Evolutionary conservation across 495 filamentous ascomycete species (phyloP), one percentile per base, ranked within the genome.

Genomic region (Xylaria bambusicola): DNA sequence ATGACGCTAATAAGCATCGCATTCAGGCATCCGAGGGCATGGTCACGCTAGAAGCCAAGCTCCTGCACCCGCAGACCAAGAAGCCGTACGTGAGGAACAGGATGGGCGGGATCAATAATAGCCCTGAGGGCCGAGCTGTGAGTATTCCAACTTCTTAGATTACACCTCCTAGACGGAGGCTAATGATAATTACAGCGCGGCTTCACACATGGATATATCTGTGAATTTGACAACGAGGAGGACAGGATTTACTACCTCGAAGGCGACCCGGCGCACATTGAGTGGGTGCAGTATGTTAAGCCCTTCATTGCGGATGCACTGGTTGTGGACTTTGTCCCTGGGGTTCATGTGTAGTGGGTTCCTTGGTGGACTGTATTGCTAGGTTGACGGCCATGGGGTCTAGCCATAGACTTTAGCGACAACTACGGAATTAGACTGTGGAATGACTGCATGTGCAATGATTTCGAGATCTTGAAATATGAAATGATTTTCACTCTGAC

Each of bases 81-180:
- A 66, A 73, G 47, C 80, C 77, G 1, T 88, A 88, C 62, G 78
- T 89, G 56, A 76, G 77, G 49, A 71, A 79, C 2, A 67, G 70
- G 13, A 76, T 74, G 2, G 87, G 84, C 2, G 86, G 86, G 0
- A 63, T 61, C 31, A 80, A 90, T 60, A 86, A 84, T 63, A 87
- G 82, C 20, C 71, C 73, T 0, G 86, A 87, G 66, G 85, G 82
- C 10, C 5, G 31, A 33, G n/a, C 67, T 76, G 17, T 56, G 12
- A 13, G 36, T 56, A 52, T n/a, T 6, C 21, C 24, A 26, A 21
- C 13, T n/a, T 52, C 13, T n/a, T 26, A 33, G 6, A 5, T 33
- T 33, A 10, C 31, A n/a, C n/a, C n/a, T n/a, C 10, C 10, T 5
- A 33, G 31, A 33, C 5, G 31, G 5, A 10, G 31, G 31, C 5